Base-by-base conservation (phyloP, 2,329 filamentous ascomycete species). In the Aspergillus ochraceus region DNA sequence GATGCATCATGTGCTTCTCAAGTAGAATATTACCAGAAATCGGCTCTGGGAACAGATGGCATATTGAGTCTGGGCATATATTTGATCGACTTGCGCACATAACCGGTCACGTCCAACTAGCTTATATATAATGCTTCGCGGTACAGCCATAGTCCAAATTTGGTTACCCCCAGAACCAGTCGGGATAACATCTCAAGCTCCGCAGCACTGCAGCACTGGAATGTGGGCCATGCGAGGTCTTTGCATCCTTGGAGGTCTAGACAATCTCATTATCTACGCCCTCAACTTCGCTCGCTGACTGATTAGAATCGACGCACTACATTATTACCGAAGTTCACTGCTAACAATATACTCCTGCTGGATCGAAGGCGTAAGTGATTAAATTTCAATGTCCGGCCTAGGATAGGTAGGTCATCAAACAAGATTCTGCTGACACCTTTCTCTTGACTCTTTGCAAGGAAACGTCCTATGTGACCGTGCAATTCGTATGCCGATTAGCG, bases 201-300 rank as follows among this genome's bases (percentile, higher is more conserved):
- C 54, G 45, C 36, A 54, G 30, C 45, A 29, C 22, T 11, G 42
- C 36, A 55, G 42, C 42, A 36, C 42, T 51, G 51, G 55, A 55
- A 57, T 58, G 59, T 46, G 55, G 50, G 20, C 30, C 51, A 54
- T 57, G 51, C 45, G 49, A n/a, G 6, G 42, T 9, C 14, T 52
- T 52, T 54, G 19, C 24, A 46, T 42, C 26, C 20, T 19, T 17
- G 36, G 32, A 19, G 51, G 59, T 49, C 52, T 59, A 36, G 47
- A 55, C 36, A 30, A 17, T 36, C 24, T 36, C 24, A 29, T 20
- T 32, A 42, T 42, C 24, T 20, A 6, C 39, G 29, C 49, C 47
- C 32, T 46, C 24, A 26, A 49, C 22, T 50, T 46, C 46, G 36
- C 4, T 42, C 36, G 14, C 3, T n/a, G 12, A n/a, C 14, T 12